These are phyloP conservation scores for Magnaporthales sp. DNA, from an alignment of 2,329 filamentous ascomycete species.

Conservation along the genomic window DNA sequence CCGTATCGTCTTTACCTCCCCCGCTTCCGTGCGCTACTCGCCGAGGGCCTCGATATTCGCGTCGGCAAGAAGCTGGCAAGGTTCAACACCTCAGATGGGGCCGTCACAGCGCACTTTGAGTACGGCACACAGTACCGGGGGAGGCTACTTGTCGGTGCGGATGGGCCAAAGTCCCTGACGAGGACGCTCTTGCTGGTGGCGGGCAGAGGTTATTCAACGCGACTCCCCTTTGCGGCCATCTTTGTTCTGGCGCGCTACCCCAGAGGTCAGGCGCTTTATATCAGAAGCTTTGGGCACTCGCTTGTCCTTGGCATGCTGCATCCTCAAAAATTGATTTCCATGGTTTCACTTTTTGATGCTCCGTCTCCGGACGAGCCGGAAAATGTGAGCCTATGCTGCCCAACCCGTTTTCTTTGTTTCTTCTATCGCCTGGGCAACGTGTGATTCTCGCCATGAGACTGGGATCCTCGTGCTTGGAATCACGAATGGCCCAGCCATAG, in stretches of 20 bases:
- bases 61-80: constrained; percentile 28
- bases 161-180: background rate
- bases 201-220: background rate
- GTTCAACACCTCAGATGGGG: background rate
- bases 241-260: background rate
- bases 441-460: constrained; percentile 14
- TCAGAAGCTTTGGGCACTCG: background rate
- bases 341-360: constrained; percentile 35
- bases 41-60: constrained; percentile 23
- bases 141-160: background rate
- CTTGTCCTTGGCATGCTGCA: background rate
- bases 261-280: background rate
- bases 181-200: background rate
- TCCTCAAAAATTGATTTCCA: constrained; percentile 26
- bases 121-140: background rate
- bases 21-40: constrained; percentile 25
- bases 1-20: constrained; percentile 13
- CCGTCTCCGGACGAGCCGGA: constrained; percentile 25
- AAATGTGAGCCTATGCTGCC: constrained; percentile 3
- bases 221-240: background rate
- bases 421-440: constrained; percentile 7
- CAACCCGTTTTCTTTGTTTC: background rate
- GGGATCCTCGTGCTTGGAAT: background rate
- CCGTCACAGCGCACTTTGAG: background rate
- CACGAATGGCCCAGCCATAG: background rate